Percentiles rank a stretch among this genome's conserved stretches.
Conservation (phyloP, 371 early-diverging fungal genomes). For the Mucor sp. region DNA sequence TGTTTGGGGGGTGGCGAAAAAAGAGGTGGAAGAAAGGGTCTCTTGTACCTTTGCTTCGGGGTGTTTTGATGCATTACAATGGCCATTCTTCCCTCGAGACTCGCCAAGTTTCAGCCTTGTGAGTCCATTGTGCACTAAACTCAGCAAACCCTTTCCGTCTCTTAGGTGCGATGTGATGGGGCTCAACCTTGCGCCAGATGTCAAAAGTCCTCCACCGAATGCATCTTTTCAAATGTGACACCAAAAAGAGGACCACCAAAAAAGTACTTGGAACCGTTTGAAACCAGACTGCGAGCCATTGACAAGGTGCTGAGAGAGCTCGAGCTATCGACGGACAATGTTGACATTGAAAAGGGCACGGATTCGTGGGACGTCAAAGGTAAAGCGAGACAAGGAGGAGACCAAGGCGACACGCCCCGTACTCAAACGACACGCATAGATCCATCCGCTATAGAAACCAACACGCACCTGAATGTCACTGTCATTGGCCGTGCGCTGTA, state of each 20-base stretch:
- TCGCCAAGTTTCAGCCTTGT: slow-evolving; percentile 44
- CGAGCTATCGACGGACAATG: slow-evolving; percentile 8
- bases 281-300: slow-evolving; percentile 38
- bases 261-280: slow-evolving; percentile 48
- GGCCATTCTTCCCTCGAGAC: slow-evolving; percentile 3
- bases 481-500: slow-evolving; percentile 21
- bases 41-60: slow-evolving; percentile 5
- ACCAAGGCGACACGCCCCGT: background rate
- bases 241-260: slow-evolving; percentile 48
- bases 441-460: slow-evolving; percentile 2
- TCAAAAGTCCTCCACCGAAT: slow-evolving; percentile 37
- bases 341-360: background rate
- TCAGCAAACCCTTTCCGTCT: slow-evolving; percentile 10
- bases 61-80: background rate
- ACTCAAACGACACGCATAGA: background rate
- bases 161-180: slow-evolving; percentile 53
- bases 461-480: slow-evolving; percentile 12
- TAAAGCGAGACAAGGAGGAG: background rate
- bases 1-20: background rate
- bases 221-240: slow-evolving; percentile 44
- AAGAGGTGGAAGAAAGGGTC: background rate
- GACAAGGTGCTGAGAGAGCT: slow-evolving; percentile 33
- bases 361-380: background rate
- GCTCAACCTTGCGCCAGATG: slow-evolving; percentile 50
- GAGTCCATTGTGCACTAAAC: slow-evolving; percentile 11